Base-by-base conservation (phyloP, 2,329 filamentous ascomycete species). In the Fusarium siculi region DNA sequence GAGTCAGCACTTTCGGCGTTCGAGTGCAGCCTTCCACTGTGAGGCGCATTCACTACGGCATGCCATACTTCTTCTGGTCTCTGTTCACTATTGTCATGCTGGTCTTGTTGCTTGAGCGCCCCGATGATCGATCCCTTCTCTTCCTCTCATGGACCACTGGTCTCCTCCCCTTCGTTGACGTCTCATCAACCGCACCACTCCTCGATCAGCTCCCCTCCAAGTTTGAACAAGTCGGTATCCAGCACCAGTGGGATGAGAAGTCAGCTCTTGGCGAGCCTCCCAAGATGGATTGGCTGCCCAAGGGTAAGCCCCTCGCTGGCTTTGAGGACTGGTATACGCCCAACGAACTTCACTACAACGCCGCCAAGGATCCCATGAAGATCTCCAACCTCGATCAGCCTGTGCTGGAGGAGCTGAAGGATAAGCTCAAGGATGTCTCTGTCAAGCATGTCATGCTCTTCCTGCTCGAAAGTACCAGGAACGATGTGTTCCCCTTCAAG, bases 401-500 rank as follows among this genome's bases (percentile, higher is more conserved):
- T 0, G 50, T 84, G 4, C 52, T 82, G 1, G 44, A 79, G 7
- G 68, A 66, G 2, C 73, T 82, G 3, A 71, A 72, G 15, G 68
- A 58, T 25, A 76, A 74, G 47, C 66, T 82, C 2, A 49, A 67
- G 12, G 71, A 76, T 15, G 75, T 84, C 19, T 78, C 80, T 16
- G 83, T 86, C 44, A 83, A 83, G 57, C 84, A 86, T 59, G 78
- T 86, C 5, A 74, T 86, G 21, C 63, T 85, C 15, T 63, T 86
- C 21, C 79, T 84, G 14, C 78, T 86, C 10, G 84, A 86, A 66
- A 85, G 84, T 54, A 85, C 84, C 4, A 80, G 84, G 19, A 81
- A 82, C 5, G 84, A 86, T 36, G 79, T 86, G 2, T 86, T 85
- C 43, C 84, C 85, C 1, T 69, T 86, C 19, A 84, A 84, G 43